Base-by-base conservation (phyloP, 768 basidiomycete genomes). In the Trichaptum fuscoviolaceum region DNA sequence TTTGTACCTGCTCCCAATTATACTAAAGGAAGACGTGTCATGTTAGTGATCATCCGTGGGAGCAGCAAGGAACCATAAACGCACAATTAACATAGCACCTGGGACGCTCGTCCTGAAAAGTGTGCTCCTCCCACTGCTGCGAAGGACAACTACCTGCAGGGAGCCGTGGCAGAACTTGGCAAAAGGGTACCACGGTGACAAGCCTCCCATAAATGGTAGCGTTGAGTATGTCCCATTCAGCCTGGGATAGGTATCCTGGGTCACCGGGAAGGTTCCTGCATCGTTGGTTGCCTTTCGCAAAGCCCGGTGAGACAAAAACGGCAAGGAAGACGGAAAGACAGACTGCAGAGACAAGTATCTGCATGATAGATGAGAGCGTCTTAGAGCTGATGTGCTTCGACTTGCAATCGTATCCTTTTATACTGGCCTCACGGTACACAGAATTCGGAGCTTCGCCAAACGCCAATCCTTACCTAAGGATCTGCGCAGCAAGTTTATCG, bases 201-300 rank as follows among this genome's bases (percentile, higher is more conserved):
- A 68, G 63, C 23, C 65, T 64, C 36, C 67, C 67, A 57, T 65
- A 58, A 7, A 68, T 58, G 1, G 57, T 57, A 1, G 58, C 42
- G 30, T 65, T 68, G 67, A 68, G 63, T 24, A 25, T 35, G 1
- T 18, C 35, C 57, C 64, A 63, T 61, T 68, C 58, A 20, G 20
- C 12, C 17, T 23, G 52, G 24, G 64, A 60, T 12, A 57, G 67
- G 30, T 34, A 68, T 1, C 35, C 15, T 9, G 67, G 24, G 30
- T 68, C 64, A 34, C 64, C 67, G n/a, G 64, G 64, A 18, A 60
- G 65, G 1, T 61, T 57, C n/a, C 36, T 35, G 62, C 67, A 68
- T 7, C 57, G 15, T 57, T 60, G 35, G 35, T 17, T 36, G 7
- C 35, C 35, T 7, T 7, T 7, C 7, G 35, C 35, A 36, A 36